These are phyloP conservation scores for Boletus rex-veris DNA, from an alignment of 768 basidiomycete species.

Conservation along the genomic window DNA sequence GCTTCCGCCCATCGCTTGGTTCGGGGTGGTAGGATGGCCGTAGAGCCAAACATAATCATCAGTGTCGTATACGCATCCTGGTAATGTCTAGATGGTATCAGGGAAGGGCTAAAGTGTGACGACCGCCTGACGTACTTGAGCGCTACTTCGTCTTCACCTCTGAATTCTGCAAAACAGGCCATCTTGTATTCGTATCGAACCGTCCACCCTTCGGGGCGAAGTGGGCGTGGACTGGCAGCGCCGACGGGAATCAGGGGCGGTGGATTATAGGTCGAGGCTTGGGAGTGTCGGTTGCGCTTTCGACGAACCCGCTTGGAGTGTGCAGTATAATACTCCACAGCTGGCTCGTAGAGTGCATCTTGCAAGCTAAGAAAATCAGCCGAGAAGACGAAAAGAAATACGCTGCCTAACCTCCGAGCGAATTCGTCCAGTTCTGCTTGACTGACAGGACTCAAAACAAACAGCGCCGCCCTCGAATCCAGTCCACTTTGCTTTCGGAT, in stretches of 20 bases:
- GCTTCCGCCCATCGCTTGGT: slow-evolving; percentile 99
- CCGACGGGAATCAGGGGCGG: slow-evolving; percentile 48
- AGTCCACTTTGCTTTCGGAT: slow-evolving; percentile 86
- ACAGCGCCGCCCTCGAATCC: slow-evolving; percentile 88
- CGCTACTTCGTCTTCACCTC: slow-evolving; percentile 89
- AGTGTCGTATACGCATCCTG: slow-evolving; percentile 88
- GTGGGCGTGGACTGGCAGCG: slow-evolving; percentile 43
- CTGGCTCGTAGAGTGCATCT: slow-evolving; percentile 83
- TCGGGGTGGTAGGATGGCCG: slow-evolving; percentile 80
- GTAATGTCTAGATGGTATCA: slow-evolving; percentile 65
- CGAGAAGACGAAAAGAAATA: not conserved
- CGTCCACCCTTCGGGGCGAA: slow-evolving; percentile 89
- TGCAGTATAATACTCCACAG: slow-evolving; percentile 87
- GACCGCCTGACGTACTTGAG: slow-evolving; percentile 61
- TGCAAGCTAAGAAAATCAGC: slow-evolving; percentile 56
- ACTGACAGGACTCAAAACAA: slow-evolving; percentile 91
- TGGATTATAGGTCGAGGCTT: slow-evolving; percentile 46
- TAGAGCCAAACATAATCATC: slow-evolving; percentile 85
- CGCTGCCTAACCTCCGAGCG: slow-evolving; percentile 58
- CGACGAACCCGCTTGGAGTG: slow-evolving; percentile 90
- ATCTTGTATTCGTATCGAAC: slow-evolving; percentile 98
- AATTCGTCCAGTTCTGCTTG: slow-evolving; percentile 86
- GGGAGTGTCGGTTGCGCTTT: slow-evolving; percentile 82
- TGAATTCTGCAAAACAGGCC: slow-evolving; percentile 93
- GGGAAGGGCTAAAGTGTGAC: slow-evolving; percentile 1